phyloP scores from a whole-genome alignment of 805 yeast species.

The Naumovozyma castellii region DNA sequence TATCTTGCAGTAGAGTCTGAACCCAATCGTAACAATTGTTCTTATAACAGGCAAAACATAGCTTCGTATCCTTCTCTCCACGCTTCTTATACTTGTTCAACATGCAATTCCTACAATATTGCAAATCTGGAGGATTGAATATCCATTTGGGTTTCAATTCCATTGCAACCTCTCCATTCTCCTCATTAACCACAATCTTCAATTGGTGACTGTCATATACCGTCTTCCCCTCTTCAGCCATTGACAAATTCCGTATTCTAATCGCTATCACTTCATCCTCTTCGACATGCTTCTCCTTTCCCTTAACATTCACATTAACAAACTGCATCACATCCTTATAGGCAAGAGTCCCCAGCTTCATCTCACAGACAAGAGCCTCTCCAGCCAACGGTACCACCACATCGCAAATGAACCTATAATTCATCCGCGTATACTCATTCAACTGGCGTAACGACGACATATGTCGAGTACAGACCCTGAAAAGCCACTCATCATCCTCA shows the following conservation, averaged over 20 bases:
- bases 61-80: too few species aligned
- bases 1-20: slow-evolving; percentile 2
- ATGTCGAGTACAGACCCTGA: slow-evolving; percentile 21
- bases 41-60: too few species aligned
- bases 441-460: slow-evolving; percentile 9
- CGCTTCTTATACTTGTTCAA: slow-evolving; percentile 18
- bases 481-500: slow-evolving; percentile 7
- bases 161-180: slow-evolving; percentile 7
- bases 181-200: slow-evolving; percentile 8
- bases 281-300: slow-evolving; percentile 4
- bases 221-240: background rate
- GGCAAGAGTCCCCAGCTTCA: slow-evolving; percentile 9
- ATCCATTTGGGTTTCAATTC: slow-evolving; percentile 31
- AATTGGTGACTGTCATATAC: slow-evolving; percentile 19
- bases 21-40: too few species aligned
- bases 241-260: slow-evolving; percentile 13
- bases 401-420: slow-evolving; percentile 10
- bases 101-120: slow-evolving; percentile 26
- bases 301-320: background rate
- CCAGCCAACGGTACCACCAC: slow-evolving; percentile 9
- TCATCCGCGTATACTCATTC: slow-evolving; percentile 17
- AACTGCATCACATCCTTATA: background rate
- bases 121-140: slow-evolving; percentile 5
- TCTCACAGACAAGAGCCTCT: slow-evolving; percentile 2
- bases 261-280: slow-evolving; percentile 8